phyloP scores from a whole-genome alignment of 1,284 basidiomycete species.

The Puccinia polysora region DNA sequence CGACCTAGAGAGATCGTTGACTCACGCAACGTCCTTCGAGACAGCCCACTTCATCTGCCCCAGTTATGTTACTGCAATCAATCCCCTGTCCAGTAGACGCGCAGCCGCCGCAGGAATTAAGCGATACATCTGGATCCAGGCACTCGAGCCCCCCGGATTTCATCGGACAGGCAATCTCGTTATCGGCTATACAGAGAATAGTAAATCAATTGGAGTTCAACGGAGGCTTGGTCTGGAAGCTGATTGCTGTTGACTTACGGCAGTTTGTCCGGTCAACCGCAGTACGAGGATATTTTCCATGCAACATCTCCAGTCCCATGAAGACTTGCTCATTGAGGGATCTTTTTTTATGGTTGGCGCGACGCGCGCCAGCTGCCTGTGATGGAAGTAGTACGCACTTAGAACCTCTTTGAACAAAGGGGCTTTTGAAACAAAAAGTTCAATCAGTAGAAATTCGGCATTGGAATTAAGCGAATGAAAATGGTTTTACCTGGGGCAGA shows the following conservation, averaged over 20 bases:
- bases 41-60: slow-evolving; percentile 15
- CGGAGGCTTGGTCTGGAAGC: too few species aligned
- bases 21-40: slow-evolving; percentile 31
- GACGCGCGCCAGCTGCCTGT: slow-evolving; percentile 7
- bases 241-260: slow-evolving; percentile 7
- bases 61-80: slow-evolving; percentile 13
- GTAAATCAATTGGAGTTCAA: too few species aligned
- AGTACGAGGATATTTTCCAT: slow-evolving; percentile 25
- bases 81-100: background rate
- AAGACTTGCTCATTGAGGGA: slow-evolving; percentile 4
- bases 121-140: slow-evolving; percentile 23
- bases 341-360: slow-evolving; percentile 15
- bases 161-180: slow-evolving; percentile 31
- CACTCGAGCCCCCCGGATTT: slow-evolving; percentile 22
- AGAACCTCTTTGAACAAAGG: slow-evolving; percentile 11
- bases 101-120: slow-evolving; percentile 35
- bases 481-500: slow-evolving; percentile 21
- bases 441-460: background rate
- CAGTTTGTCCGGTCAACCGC: slow-evolving; percentile 1
- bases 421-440: background rate
- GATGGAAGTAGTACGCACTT: slow-evolving; percentile 40
- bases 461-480: background rate
- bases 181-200: background rate
- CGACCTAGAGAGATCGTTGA: slow-evolving; percentile 9
- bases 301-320: background rate